phyloP scores from a whole-genome alignment of 1,139 yeast species.

The Groenewaldozyma auringiensis region DNA sequence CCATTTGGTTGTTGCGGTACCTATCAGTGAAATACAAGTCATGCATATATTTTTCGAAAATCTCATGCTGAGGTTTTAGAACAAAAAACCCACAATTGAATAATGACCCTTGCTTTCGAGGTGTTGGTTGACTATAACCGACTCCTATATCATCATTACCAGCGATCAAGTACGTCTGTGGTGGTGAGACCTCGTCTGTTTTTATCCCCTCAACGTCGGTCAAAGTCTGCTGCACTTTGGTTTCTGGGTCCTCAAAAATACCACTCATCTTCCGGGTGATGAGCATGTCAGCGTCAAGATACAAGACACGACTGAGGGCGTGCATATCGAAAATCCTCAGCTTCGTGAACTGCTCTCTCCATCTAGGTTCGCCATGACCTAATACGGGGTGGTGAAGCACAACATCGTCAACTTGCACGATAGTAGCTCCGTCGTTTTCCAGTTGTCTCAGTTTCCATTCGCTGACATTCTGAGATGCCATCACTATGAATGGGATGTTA shows the following conservation, averaged over 20 bases:
- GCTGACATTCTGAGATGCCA: conserved; percentile 10
- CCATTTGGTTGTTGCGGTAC: conserved; percentile 10
- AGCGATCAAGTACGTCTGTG: conserved; percentile 10
- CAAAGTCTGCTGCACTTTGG: background rate
- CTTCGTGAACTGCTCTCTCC: conserved; percentile 14
- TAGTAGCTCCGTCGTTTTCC: conserved; percentile 11
- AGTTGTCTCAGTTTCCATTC: conserved; percentile 11
- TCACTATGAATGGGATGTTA: conserved; percentile 11
- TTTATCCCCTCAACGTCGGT: background rate
- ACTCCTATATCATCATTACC: conserved; percentile 10
- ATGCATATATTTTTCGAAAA: conserved; percentile 8
- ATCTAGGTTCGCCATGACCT: conserved; percentile 1
- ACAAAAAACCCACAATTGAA: conserved; percentile 15
- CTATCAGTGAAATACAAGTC: conserved; percentile 8
- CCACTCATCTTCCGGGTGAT: conserved; percentile 9
- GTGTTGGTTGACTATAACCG: conserved; percentile 9
- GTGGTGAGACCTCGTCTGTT: conserved; percentile 9
- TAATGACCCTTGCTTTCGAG: conserved; percentile 6
- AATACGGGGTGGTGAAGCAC: background rate
- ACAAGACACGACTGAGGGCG: conserved; percentile 11
- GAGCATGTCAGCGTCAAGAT: conserved; percentile 13
- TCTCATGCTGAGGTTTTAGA: conserved; percentile 7
- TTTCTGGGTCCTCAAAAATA: conserved; percentile 11
- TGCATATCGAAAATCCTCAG: conserved; percentile 11
- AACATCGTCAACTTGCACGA: conserved; percentile 11